Conservation (phyloP, 805 yeast genomes). For the Candida manassasensis region DNA sequence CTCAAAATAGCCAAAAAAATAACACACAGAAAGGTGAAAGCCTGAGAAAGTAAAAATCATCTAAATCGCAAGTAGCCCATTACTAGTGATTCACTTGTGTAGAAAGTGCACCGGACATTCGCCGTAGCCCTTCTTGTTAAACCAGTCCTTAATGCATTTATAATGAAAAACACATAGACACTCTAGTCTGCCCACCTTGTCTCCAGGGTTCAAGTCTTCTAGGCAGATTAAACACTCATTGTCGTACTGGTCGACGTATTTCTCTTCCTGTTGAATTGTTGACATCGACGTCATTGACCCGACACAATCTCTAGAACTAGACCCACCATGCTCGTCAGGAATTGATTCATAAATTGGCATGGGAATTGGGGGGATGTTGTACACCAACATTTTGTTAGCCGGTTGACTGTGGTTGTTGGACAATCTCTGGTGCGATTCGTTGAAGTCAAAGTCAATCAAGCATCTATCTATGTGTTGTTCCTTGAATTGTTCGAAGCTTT, state of each 20-base stretch:
- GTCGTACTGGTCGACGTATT: slow-evolving; percentile 20
- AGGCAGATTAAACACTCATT: slow-evolving; percentile 92
- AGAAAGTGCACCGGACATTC: slow-evolving; percentile 78
- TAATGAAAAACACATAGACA: slow-evolving; percentile 94
- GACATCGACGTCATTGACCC: slow-evolving; percentile 20
- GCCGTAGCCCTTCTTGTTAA: slow-evolving; percentile 75
- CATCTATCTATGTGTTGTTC: slow-evolving; percentile 73
- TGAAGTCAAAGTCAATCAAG: slow-evolving; percentile 63
- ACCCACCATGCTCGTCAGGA: slow-evolving; percentile 17
- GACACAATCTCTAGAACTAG: slow-evolving; percentile 8
- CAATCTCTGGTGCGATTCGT: slow-evolving; percentile 48
- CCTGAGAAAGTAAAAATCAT: no score
- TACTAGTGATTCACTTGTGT: slow-evolving; percentile 28
- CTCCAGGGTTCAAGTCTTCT: slow-evolving; percentile 82
- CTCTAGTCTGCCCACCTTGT: slow-evolving; percentile 85
- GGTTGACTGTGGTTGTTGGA: slow-evolving; percentile 19
- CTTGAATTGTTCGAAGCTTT: slow-evolving; percentile 35
- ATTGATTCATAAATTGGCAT: slow-evolving; percentile 33
- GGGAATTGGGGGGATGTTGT: slow-evolving; percentile 49
- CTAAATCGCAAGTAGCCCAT: no score
- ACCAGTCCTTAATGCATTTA: slow-evolving; percentile 88
- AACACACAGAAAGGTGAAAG: no score
- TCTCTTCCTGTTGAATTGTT: slow-evolving; percentile 14
- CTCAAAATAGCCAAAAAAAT: no score
- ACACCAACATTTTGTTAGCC: slow-evolving; percentile 82